Base-by-base conservation (phyloP, 2,329 filamentous ascomycete genomes). In the Calonectria pseudoreteaudii region DNA sequence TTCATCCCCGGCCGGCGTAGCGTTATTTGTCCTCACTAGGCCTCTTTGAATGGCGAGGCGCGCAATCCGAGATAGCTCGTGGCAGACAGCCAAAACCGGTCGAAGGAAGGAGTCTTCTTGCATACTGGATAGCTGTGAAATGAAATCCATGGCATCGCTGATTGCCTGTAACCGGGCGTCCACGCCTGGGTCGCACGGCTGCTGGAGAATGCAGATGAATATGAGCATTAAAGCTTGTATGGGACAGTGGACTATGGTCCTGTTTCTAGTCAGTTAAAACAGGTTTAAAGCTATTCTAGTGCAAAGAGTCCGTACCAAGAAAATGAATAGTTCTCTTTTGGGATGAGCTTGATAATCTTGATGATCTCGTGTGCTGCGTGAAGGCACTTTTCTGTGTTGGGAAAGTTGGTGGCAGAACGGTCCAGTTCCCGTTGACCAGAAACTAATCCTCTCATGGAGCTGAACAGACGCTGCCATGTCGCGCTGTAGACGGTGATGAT, bases 181-280 rank as follows among this genome's bases (percentile, higher is more conserved):
- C 18, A 66, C 49, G 6, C 38, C 31, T 11, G 68, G 34, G 56
- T 70, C 49, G 28, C n/a, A 28, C 11, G 68, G 68, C 18, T 64
- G 60, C 23, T 70, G 68, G 14, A 70, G 68, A 26, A 70, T 70
- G 36, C 68, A 70, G 8, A 70, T 65, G 26, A 70, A 70, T 1
- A 70, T 38, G 13, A 70, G 68, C 36, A 70, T 64, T 4, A 70
- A 18, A n/a, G 68, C 68, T 28, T 70, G 68, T 11, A 70, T n/a
- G 23, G 68, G 68, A 16, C 65, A 65, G 36, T 70, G 68, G 0
- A 70, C 50, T 44, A 70, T 53, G n/a, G 62, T 62, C 68, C 68
- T 34, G 34, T 23, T 2, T 10, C 1, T 34, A 9, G 58, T 70
- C n/a, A 70, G 68, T 6, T n/a, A n/a, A 58, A 26, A 23, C 8